phyloP scores from a whole-genome alignment of 495 filamentous ascomycete genomes.

The Penicilliopsis zonata region DNA sequence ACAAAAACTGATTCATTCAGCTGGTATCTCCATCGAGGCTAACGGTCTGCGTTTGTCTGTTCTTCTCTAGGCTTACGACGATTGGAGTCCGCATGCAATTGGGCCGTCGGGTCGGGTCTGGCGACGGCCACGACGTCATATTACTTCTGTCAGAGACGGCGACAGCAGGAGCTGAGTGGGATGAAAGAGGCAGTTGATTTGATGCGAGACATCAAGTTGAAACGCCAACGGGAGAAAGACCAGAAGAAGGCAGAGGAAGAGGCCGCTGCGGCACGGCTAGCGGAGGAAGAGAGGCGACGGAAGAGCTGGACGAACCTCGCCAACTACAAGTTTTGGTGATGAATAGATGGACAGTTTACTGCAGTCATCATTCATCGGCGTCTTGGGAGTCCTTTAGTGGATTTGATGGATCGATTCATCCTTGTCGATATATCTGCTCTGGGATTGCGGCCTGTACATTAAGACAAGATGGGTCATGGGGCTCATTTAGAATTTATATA shows the following conservation, averaged over 20 bases:
- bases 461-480: too few relatives aligned
- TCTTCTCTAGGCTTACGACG: constrained; percentile 25
- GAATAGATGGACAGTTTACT: too few relatives aligned
- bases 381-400: constrained; percentile 22
- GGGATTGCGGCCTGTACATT: too few relatives aligned
- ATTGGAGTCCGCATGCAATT: constrained; percentile 55
- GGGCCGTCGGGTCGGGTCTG: constrained; percentile 69
- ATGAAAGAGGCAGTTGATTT: constrained; percentile 73
- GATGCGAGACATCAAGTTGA: constrained; percentile 58
- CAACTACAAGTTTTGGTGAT: constrained; percentile 40
- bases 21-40: not conserved
- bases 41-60: constrained; percentile 4
- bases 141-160: constrained; percentile 67
- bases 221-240: constrained; percentile 54
- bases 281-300: constrained; percentile 37
- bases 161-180: constrained; percentile 58
- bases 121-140: constrained; percentile 52
- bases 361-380: constrained; percentile 17
- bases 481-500: too few relatives aligned
- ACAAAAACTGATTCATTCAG: not conserved
- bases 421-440: not conserved
- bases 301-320: constrained; percentile 40
- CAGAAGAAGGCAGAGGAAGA: constrained; percentile 40
- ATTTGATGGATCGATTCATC: constrained; percentile 19
- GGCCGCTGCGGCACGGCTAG: constrained; percentile 18